Evolutionary conservation across 306 rosid genomes (phyloP).

Genomic region (Cicer judaicum): DNA sequence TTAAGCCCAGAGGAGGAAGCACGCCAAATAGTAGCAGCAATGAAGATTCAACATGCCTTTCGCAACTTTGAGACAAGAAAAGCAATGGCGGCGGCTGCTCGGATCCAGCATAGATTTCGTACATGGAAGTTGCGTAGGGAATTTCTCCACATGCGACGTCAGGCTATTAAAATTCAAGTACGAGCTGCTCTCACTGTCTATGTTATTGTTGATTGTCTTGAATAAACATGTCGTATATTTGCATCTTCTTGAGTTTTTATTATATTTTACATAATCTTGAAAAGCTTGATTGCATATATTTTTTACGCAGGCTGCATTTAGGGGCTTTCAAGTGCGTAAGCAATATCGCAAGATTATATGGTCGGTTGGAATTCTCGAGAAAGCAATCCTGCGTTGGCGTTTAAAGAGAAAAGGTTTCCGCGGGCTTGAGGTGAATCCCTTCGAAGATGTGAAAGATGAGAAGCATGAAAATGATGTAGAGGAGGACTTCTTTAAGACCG

Average conservation of each 20-base stretch:
- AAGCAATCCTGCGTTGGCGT: slow-evolving; percentile 91
- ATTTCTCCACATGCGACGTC: slow-evolving; percentile 75
- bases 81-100: slow-evolving; percentile 76
- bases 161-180: slow-evolving; percentile 81
- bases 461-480: slow-evolving; percentile 64
- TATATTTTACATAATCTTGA: slow-evolving; percentile 33
- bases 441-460: slow-evolving; percentile 43
- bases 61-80: slow-evolving; percentile 64
- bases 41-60: slow-evolving; percentile 98
- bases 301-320: slow-evolving; percentile 81
- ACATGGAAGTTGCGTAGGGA: slow-evolving; percentile 82
- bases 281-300: slow-evolving; percentile 42
- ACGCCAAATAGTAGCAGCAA: slow-evolving; percentile 81
- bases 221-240: slow-evolving; percentile 1
- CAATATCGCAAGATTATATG: slow-evolving; percentile 84
- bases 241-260: background rate
- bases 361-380: slow-evolving; percentile 97
- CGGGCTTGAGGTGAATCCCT: slow-evolving; percentile 77
- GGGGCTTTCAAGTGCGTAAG: slow-evolving; percentile 81
- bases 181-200: slow-evolving; percentile 41
- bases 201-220: slow-evolving; percentile 36
- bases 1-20: slow-evolving; percentile 76
- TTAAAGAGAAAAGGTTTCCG: slow-evolving; percentile 90
- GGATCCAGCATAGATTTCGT: slow-evolving; percentile 77
- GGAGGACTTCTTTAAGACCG: slow-evolving; percentile 72